phyloP scores from a whole-genome alignment of 306 rosid species.

The Prunus salicina region DNA sequence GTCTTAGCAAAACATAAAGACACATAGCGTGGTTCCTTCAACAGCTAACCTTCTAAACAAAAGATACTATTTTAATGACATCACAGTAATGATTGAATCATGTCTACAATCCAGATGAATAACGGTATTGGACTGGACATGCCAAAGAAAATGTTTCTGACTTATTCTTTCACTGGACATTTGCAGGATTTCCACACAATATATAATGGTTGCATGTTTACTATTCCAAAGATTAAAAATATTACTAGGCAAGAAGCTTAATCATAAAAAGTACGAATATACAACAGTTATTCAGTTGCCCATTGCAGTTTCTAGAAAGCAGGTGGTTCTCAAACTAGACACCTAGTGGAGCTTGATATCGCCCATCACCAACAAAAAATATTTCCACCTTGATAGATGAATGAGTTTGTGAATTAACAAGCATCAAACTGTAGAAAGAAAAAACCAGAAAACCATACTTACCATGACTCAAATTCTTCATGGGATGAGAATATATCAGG shows the following conservation, averaged over 20 bases:
- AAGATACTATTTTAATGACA: not conserved
- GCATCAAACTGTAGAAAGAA: not conserved
- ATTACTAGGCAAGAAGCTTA: not conserved
- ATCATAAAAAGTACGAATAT: not conserved
- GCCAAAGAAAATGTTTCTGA: too few species aligned
- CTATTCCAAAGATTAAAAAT: too few species aligned
- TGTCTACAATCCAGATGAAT: not conserved
- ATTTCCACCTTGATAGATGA: not conserved
- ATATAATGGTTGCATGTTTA: too few species aligned
- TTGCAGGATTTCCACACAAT: too few species aligned
- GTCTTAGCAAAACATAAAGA: not conserved
- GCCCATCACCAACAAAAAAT: too few species aligned
- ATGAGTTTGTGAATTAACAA: not conserved
- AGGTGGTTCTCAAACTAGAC: not conserved
- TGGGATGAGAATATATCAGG: slow-evolving; percentile 92
- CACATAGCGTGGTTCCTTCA: not conserved
- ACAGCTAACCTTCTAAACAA: not conserved
- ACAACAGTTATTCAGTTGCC: not conserved
- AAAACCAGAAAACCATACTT: slow-evolving; percentile 23
- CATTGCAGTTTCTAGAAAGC: not conserved
- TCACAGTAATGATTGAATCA: not conserved
- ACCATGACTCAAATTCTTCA: slow-evolving; percentile 97
- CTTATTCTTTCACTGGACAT: too few species aligned
- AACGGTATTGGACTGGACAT: too few species aligned
- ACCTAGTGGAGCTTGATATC: not conserved